Conservation (phyloP, 179 eudicot species). For the Pouteria campechiana region DNA sequence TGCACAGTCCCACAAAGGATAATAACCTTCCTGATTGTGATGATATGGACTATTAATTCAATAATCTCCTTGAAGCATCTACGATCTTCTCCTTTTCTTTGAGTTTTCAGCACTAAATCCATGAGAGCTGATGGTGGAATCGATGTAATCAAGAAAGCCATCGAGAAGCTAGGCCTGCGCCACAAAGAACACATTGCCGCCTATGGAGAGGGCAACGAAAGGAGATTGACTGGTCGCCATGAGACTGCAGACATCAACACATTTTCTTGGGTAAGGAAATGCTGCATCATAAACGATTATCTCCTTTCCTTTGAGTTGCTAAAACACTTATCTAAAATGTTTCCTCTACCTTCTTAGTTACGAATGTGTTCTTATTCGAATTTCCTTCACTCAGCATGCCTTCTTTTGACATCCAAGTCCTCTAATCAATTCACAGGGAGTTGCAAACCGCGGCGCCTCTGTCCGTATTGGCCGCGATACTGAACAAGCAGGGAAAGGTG, state of each 20-base stretch:
- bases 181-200: constrained; percentile 66
- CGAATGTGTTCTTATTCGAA: too few species aligned
- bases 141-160: constrained; percentile 44
- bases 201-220: constrained; percentile 68
- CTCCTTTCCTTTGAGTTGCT: too few species aligned
- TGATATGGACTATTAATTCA: too few species aligned
- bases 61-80: too few species aligned
- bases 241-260: constrained; percentile 51
- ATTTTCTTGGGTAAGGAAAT: constrained; percentile 43
- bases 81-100: background rate
- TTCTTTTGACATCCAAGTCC: too few species aligned
- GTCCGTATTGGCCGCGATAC: constrained; percentile 5
- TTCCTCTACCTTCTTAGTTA: too few species aligned
- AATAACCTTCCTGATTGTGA: too few species aligned
- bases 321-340: too few species aligned
- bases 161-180: constrained; percentile 46
- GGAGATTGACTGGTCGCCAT: constrained; percentile 57
- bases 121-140: constrained; percentile 57
- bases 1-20: too few species aligned
- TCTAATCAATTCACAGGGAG: too few species aligned
- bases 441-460: constrained; percentile 7
- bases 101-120: constrained; percentile 33
- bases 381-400: too few species aligned
- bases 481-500: constrained; percentile 5
- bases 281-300: too few species aligned